Percentiles rank a stretch among this genome's conserved stretches.
Evolutionary conservation across 805 yeast species (phyloP).

Genomic region (Kodamaea kaohsiungensis): DNA sequence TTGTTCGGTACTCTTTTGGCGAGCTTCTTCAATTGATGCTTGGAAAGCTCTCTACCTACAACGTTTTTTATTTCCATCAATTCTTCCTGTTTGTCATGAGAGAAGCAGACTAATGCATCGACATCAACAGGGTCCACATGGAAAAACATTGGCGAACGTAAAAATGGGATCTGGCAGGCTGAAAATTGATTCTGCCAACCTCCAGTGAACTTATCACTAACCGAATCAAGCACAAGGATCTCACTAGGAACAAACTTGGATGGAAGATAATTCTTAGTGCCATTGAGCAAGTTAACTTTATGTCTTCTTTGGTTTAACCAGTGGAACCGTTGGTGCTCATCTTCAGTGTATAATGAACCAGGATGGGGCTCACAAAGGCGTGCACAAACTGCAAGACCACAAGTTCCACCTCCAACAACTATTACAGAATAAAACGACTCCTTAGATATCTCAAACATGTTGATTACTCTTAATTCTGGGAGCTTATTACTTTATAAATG

Average conservation of each 20-base stretch:
- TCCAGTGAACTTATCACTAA: constrained; percentile 33
- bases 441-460: constrained; percentile 10
- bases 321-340: constrained; percentile 48
- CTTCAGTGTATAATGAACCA: constrained; percentile 46
- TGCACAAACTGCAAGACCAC: constrained; percentile 43
- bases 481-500: background rate
- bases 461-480: background rate
- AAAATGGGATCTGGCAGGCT: constrained; percentile 41
- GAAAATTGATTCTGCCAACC: constrained; percentile 48
- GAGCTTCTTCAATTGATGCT: constrained; percentile 40
- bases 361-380: constrained; percentile 45
- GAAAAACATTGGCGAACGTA: constrained; percentile 50
- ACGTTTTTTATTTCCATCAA: constrained; percentile 43
- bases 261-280: constrained; percentile 13
- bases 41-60: constrained; percentile 46
- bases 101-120: constrained; percentile 45
- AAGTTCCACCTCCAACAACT: constrained; percentile 49
- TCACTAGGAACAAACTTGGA: constrained; percentile 25
- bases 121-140: constrained; percentile 47
- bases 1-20: constrained; percentile 18
- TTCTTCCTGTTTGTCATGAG: constrained; percentile 28
- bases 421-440: constrained; percentile 35
- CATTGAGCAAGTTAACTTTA: constrained; percentile 22
- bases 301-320: constrained; percentile 40
- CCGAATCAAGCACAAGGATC: constrained; percentile 39